Percentiles rank a stretch among this genome's conserved stretches.
These are phyloP conservation scores for Parietaria judaica DNA, from an alignment of 306 rosid species.

Conservation along the genomic window DNA sequence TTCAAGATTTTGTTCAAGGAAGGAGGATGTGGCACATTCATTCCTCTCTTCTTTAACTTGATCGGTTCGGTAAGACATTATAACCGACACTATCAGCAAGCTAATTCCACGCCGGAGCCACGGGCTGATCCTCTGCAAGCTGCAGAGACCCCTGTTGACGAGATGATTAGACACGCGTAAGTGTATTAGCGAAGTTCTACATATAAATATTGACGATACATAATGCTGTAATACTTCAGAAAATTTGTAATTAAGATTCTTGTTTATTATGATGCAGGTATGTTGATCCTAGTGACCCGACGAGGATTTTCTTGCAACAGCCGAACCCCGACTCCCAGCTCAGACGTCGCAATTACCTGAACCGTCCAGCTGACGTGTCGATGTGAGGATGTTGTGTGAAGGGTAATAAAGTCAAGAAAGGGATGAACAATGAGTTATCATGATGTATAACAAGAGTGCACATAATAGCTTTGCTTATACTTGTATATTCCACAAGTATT, in stretches of 20 bases:
- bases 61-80: constrained; percentile 74
- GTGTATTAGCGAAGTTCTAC: constrained; percentile 11
- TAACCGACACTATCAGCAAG: constrained; percentile 48
- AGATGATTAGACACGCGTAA: constrained; percentile 97
- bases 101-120: constrained; percentile 31
- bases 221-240: background rate
- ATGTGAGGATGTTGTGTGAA: constrained; percentile 17
- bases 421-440: background rate
- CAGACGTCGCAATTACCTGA: constrained; percentile 84
- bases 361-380: constrained; percentile 44
- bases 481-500: constrained; percentile 4
- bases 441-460: constrained; percentile 9
- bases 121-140: constrained; percentile 80
- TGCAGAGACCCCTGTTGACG: constrained; percentile 94
- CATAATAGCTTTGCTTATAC: background rate
- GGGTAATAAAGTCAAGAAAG: constrained; percentile 13
- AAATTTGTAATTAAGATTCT: background rate
- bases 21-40: constrained; percentile 93
- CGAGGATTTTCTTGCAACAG: constrained; percentile 91
- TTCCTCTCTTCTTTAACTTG: constrained; percentile 93
- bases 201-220: background rate
- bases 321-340: constrained; percentile 74
- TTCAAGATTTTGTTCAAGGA: constrained; percentile 93
- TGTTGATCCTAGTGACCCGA: constrained; percentile 96
- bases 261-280: constrained; percentile 51